These are phyloP conservation scores for Albifimbria verrucaria DNA, from an alignment of 2,329 filamentous ascomycete genomes.

Conservation along the genomic window DNA sequence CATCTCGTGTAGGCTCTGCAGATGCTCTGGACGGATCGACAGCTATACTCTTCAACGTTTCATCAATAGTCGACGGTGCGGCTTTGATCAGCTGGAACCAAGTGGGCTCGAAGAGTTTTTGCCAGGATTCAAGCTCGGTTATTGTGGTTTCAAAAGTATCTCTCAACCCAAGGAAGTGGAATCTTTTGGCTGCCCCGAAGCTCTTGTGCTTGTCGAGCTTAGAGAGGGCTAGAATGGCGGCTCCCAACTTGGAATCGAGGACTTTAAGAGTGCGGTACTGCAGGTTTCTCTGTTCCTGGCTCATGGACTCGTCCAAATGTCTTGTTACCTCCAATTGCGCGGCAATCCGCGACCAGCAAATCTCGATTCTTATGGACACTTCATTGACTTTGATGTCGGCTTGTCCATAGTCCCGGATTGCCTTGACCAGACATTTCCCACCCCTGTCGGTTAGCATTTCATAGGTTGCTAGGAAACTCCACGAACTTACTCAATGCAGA, in stretches of 20 bases:
- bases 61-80: slow-evolving; percentile 1
- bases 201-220: neutral
- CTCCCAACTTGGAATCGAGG: slow-evolving; percentile 14
- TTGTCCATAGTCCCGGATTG: slow-evolving; percentile 5
- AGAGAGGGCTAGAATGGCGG: slow-evolving; percentile 2
- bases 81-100: slow-evolving; percentile 8
- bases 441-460: neutral
- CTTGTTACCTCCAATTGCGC: slow-evolving; percentile 15
- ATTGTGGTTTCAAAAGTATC: neutral
- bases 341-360: slow-evolving; percentile 13
- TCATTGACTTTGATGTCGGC: slow-evolving; percentile 8
- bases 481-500: slow-evolving; percentile 4
- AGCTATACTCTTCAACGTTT: neutral
- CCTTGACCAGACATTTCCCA: neutral
- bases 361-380: slow-evolving; percentile 14
- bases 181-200: neutral
- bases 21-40: neutral
- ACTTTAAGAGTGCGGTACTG: slow-evolving; percentile 12
- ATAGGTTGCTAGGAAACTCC: slow-evolving; percentile 1
- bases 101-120: slow-evolving; percentile 6
- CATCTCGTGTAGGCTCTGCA: neutral
- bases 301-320: slow-evolving; percentile 11
- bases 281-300: slow-evolving; percentile 12
- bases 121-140: slow-evolving; percentile 6
- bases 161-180: neutral